Evolutionary conservation across 495 filamentous ascomycete species (phyloP), one percentile per base, ranked within the genome.

Genomic region (Stereocaulon alpinum): DNA sequence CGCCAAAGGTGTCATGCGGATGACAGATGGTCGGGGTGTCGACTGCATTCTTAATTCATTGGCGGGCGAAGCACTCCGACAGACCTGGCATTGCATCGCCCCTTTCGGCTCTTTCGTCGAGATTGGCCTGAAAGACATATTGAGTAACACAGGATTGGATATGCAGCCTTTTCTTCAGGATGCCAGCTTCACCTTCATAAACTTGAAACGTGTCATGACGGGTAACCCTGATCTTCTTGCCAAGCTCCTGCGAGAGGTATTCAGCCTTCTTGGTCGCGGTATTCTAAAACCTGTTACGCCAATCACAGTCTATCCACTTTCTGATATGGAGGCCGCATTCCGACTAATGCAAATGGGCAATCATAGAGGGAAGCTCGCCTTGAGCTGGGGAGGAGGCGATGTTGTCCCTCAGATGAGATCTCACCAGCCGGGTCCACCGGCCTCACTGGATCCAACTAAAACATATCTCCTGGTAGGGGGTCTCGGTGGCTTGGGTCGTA

Each of bases 41-140:
- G 62, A 64, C 52, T 51, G 56, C 15, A 42, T 58, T 27, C 37
- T 64, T 37, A 61, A 64, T 40, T 64, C 58, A 2, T 47, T 59
- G 11, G 49, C 45, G 40, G 63, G 59, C 1, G 67, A 71, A n/a
- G 27, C 56, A 6, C 62, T 73, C 1, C 55, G 63, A 2, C 42
- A 57, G 0, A 63, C 60, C 12, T 72, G 67, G 68, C 29, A 63
- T 9, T 76, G 71, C 62, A 65, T 77, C 58, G 70, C 71, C 3
- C 62, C 66, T n/a, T 72, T 76, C 53, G 75, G 77, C 14, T 67
- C 75, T 3, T 82, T 86, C 56, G 65, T 86, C 41, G 80, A 85
- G 58, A 74, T 84, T 40, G 80, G 80, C 4, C 80, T 81, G 56
- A 70, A 70, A 15, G 81, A 84, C 66, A 76, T 75, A 6, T 47